Evolutionary conservation across 495 filamentous ascomycete genomes (phyloP).

Genomic region (Lophiotrema nucula): DNA sequence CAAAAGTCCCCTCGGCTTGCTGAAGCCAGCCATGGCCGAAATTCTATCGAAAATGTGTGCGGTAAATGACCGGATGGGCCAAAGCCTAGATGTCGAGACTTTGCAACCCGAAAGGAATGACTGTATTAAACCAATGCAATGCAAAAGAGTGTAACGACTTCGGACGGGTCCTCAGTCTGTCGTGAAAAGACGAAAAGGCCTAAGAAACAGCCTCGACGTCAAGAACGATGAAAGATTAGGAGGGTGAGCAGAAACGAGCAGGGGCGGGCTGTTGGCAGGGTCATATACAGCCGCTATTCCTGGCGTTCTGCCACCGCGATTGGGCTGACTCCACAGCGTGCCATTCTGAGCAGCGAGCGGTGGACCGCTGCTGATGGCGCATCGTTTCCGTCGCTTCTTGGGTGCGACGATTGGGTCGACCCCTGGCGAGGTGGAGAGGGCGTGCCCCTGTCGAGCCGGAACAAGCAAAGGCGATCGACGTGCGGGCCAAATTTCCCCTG

Average conservation of each 20-base stretch:
- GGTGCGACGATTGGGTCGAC: background rate
- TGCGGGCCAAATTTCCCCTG: conserved; percentile 3
- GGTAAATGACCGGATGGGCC: conserved; percentile 5
- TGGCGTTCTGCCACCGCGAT: background rate
- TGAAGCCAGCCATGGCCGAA: conserved; percentile 18
- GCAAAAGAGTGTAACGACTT: conserved; percentile 28
- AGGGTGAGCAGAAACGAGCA: background rate
- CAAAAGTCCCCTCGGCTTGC: conserved; percentile 17
- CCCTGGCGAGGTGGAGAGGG: background rate
- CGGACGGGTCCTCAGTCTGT: conserved; percentile 20
- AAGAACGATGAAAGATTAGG: conserved; percentile 2
- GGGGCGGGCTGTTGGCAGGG: conserved; percentile 7
- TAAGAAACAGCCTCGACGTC: conserved; percentile 15
- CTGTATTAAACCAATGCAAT: background rate
- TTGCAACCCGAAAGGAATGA: background rate
- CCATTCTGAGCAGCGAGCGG: conserved; percentile 5
- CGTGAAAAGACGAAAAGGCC: background rate
- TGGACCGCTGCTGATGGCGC: background rate
- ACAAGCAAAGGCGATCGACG: conserved; percentile 1
- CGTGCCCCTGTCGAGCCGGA: conserved; percentile 1
- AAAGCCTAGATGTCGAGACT: conserved; percentile 4
- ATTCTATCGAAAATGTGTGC: background rate
- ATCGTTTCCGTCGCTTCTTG: background rate
- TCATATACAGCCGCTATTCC: conserved; percentile 12
- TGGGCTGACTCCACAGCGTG: conserved; percentile 4